phyloP scores from a whole-genome alignment of 208 protist species.

The Paratrypanosoma confusum region DNA sequence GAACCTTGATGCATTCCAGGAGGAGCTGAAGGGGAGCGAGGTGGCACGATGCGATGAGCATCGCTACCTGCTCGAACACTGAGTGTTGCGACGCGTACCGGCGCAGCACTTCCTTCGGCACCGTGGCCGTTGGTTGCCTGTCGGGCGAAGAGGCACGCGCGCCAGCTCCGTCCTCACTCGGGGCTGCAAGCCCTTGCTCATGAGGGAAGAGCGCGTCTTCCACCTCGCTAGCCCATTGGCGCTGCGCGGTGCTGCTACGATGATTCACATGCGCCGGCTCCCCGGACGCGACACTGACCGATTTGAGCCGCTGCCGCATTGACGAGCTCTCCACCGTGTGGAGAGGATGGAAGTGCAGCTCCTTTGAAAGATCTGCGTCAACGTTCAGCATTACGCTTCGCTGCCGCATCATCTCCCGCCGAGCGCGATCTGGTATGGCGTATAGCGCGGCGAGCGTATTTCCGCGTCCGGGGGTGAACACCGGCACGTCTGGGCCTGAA shows the following conservation, averaged over 20 bases:
- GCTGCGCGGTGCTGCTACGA: background rate
- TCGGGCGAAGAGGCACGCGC: too few relatives aligned
- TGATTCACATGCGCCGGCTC: background rate
- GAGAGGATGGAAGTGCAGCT: conserved; percentile 37
- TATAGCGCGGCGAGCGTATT: background rate
- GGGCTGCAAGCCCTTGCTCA: too few relatives aligned
- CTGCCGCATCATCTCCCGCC: conserved; percentile 60
- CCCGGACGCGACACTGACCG: background rate
- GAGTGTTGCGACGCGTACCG: conserved; percentile 35
- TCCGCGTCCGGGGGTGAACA: conserved; percentile 6
- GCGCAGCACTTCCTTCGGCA: conserved; percentile 61
- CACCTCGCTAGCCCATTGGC: conserved; percentile 2
- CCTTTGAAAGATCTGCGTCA: conserved; percentile 36
- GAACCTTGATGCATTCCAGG: conserved; percentile 7
- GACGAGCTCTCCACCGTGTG: conserved; percentile 46
- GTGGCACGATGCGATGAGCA: conserved; percentile 54
- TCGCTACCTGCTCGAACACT: conserved; percentile 36
- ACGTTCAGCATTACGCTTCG: conserved; percentile 60
- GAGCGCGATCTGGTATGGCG: conserved; percentile 41
- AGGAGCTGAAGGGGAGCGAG: conserved; percentile 37
- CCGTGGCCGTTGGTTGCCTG: too few relatives aligned
- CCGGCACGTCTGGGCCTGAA: conserved; percentile 18
- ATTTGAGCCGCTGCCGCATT: conserved; percentile 28
- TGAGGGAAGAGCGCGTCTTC: conserved; percentile 73
- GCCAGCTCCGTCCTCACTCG: conserved; percentile 27